These are phyloP conservation scores for Sugiyamaella pinicola DNA, from an alignment of 1,139 yeast genomes.

Conservation along the genomic window DNA sequence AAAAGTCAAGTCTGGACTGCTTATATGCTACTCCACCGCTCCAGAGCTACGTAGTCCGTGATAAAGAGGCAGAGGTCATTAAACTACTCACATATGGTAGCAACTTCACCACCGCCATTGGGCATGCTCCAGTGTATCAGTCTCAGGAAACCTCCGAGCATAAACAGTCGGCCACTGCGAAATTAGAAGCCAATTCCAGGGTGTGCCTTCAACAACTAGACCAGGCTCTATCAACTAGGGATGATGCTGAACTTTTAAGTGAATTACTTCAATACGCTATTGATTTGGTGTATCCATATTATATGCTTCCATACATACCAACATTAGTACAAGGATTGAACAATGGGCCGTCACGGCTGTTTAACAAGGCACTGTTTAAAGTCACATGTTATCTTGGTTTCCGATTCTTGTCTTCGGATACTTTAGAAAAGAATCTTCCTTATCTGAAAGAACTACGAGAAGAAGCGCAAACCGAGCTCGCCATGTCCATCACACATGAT, in stretches of 20 bases:
- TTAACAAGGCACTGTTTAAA: constrained; percentile 17
- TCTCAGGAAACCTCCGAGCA: constrained; percentile 16
- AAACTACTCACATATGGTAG: constrained; percentile 16
- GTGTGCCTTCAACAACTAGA: constrained; percentile 5
- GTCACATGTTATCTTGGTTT: constrained; percentile 21
- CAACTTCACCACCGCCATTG: constrained; percentile 19
- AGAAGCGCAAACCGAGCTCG: constrained; percentile 15
- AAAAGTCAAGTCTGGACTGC: constrained; percentile 14
- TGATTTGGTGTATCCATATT: constrained; percentile 19
- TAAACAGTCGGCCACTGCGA: constrained; percentile 10
- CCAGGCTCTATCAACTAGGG: constrained; percentile 3
- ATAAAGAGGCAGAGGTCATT: constrained; percentile 17
- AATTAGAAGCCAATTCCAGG: constrained; percentile 6
- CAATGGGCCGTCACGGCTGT: constrained; percentile 15
- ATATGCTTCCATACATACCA: constrained; percentile 19
- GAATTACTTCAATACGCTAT: constrained; percentile 10
- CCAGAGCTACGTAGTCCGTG: constrained; percentile 18
- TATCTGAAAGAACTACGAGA: constrained; percentile 16
- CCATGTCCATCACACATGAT: constrained; percentile 18
- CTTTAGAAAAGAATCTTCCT: constrained; percentile 15
- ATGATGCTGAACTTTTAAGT: constrained; percentile 13
- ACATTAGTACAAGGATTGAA: constrained; percentile 14
- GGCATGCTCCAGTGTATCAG: constrained; percentile 13
- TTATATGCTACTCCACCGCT: constrained; percentile 17
- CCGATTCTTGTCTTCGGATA: constrained; percentile 14